Base-by-base conservation (phyloP, 2,329 filamentous ascomycete genomes). In the Curvularia sp. region DNA sequence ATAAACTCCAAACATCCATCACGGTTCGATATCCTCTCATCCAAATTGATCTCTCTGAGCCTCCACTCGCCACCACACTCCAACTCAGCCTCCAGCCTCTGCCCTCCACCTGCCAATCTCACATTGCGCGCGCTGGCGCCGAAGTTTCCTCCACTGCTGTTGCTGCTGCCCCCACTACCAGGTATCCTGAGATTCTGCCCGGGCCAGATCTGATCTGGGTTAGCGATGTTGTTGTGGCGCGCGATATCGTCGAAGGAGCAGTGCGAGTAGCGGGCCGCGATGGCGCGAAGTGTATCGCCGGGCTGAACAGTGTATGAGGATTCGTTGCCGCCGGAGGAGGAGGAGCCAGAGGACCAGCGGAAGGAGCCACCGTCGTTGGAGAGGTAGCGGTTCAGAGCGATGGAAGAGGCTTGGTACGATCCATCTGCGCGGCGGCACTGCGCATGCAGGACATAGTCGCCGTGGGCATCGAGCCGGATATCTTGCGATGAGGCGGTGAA, bases 211-310 rank as follows among this genome's bases (percentile, higher is more conserved):
- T 69, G 63, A 26, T 72, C 70, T 0, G 68, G 54, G 18, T 72
- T 72, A 33, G 49, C 52, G 20, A 72, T 70, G 33, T 67, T 65
- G 53, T 72, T 72, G 51, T 71, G 66, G 3, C 66, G 56, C 0
- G 69, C 65, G 3, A 72, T 54, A 0, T 71, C 66, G 5, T 72
- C 66, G n/a, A 61, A 71, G 1, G 65, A 62, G 62, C 70, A 72
- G 51, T 71, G 63, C 7, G 49, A 60, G 57, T 64, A 66, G 13
- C 70, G 60, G 2, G 49, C 54, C 0, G 70, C 70, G 39, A 72
- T 71, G 49, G 69, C 64, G 9, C 69, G 70, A 2, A 72, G 61
- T 12, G 70, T 71, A 20, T 72, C 70, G 43, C 70, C 70, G 38
- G 57, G 61, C 51, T 72, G 70, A 4, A 72, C 70, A 1, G 64